Percentiles rank a stretch among this genome's conserved stretches.
phyloP scores from a whole-genome alignment of 1,284 basidiomycete species.

The Gomphus bonarii region DNA sequence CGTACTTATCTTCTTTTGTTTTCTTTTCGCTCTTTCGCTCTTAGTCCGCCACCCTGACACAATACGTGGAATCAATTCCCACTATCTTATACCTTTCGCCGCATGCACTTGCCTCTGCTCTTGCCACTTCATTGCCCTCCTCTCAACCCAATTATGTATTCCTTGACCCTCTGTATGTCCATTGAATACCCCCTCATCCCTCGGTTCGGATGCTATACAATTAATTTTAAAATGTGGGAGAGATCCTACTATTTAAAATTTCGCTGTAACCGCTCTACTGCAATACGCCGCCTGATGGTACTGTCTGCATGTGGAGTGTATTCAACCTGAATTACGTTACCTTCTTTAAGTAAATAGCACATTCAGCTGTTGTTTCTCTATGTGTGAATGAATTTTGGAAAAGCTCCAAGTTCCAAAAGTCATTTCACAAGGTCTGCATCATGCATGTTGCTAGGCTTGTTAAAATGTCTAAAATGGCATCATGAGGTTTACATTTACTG shows the following conservation, averaged over 20 bases:
- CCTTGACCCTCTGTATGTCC: not conserved
- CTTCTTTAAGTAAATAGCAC: too few relatives aligned
- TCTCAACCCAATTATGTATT: constrained; percentile 1
- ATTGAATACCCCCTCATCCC: not conserved
- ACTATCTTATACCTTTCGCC: constrained; percentile 3
- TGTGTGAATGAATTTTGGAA: too few relatives aligned
- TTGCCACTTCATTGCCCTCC: not conserved
- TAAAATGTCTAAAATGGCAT: too few relatives aligned
- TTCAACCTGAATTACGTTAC: too few relatives aligned
- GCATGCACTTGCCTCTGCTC: not conserved
- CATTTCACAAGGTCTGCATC: too few relatives aligned
- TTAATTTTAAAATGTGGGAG: not conserved
- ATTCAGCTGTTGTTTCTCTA: too few relatives aligned
- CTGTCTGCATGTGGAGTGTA: too few relatives aligned
- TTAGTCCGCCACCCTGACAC: not conserved
- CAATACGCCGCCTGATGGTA: too few relatives aligned
- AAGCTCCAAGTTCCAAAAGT: too few relatives aligned
- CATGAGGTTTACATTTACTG: too few relatives aligned
- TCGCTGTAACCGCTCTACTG: not conserved
- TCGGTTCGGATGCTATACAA: not conserved
- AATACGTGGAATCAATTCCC: not conserved
- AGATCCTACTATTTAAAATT: not conserved
- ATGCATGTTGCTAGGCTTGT: too few relatives aligned
- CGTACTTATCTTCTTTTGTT: not conserved
- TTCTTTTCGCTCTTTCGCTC: not conserved